Evolutionary conservation across 2,329 filamentous ascomycete genomes (phyloP), one percentile per base, ranked within the genome.

Genomic region (Pseudogymnoascus sp.): DNA sequence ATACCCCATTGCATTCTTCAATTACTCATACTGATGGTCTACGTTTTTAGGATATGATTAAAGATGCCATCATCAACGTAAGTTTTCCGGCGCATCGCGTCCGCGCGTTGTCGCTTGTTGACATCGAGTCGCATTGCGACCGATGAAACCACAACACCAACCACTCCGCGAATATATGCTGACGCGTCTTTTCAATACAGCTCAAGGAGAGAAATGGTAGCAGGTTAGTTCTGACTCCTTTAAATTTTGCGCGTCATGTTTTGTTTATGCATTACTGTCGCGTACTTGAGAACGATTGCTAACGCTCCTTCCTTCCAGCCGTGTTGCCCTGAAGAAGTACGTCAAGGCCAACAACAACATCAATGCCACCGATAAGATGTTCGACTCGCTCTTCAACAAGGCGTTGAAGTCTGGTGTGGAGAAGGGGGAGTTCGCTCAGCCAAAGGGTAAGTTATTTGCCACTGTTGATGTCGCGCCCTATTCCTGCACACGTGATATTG

Each of bases 321-420:
- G 87, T 73, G 84, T 88, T 76, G 84, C 85, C 62, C 82, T 90
- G 74, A 89, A 89, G 82, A 90, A 90, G 75, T 90, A 90, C 74
- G 84, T 90, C 68, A 80, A 81, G 73, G 81, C 83, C 73, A 90
- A 89, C 83, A 89, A 89, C 80, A 83, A 83, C 72, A 78, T 87
- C 70, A 78, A 77, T 67, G 78, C 81, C 62, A 80, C 77, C 67
- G 81, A 83, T 66, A 75, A 77, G 62, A 78, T 80, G 63, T 89
- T 90, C 74, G 86, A 86, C 74, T 77, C 78, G 70, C 84, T 87
- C 49, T 86, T 90, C 81, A 90, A 89, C 81, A 81, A 83, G 69
- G 86, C 87, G 63, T 80, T 90, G 72, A 79, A 83, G 74, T 76
- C 80, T 65, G 87, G 87, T 73, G 86, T 86, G 68, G 85, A 89